Percentiles rank a stretch among this genome's conserved stretches.
Conservation (phyloP, 352 stramenopile genomes). For the Phytophthora pini region DNA sequence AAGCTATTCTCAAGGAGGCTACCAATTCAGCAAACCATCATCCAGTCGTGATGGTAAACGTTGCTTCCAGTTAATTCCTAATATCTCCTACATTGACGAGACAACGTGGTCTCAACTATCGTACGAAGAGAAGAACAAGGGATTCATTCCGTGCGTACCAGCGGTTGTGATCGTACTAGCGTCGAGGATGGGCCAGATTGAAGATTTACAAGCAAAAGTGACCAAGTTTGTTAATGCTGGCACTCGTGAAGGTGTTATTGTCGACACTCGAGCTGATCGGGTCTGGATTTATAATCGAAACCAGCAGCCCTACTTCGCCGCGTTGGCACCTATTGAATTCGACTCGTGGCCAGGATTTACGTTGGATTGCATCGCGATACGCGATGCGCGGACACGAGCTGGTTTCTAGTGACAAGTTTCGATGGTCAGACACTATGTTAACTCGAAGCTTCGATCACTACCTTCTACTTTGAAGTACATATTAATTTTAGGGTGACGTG, state of each 20-base stretch:
- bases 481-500: too few relatives aligned
- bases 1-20: too few relatives aligned
- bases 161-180: neutral
- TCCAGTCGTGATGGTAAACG: too few relatives aligned
- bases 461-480: too few relatives aligned
- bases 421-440: too few relatives aligned
- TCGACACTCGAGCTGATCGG: constrained; percentile 30
- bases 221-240: constrained; percentile 32
- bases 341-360: constrained; percentile 41
- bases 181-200: neutral
- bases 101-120: constrained; percentile 6
- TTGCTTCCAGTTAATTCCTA: constrained; percentile 4
- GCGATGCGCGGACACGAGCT: too few relatives aligned
- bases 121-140: constrained; percentile 1
- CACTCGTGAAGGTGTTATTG: constrained; percentile 31
- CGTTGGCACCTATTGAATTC: constrained; percentile 38
- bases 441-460: too few relatives aligned
- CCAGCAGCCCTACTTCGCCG: constrained; percentile 17
- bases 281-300: constrained; percentile 36
- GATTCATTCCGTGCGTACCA: constrained; percentile 6
- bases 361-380: constrained; percentile 27
- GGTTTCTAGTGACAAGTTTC: too few relatives aligned
- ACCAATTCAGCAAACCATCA: too few relatives aligned
- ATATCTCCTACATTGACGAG: constrained; percentile 8
- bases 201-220: constrained; percentile 9